Evolutionary conservation across 164 flowering plant genomes (phyloP).

Genomic region (Chloranthus sessilifolius): DNA sequence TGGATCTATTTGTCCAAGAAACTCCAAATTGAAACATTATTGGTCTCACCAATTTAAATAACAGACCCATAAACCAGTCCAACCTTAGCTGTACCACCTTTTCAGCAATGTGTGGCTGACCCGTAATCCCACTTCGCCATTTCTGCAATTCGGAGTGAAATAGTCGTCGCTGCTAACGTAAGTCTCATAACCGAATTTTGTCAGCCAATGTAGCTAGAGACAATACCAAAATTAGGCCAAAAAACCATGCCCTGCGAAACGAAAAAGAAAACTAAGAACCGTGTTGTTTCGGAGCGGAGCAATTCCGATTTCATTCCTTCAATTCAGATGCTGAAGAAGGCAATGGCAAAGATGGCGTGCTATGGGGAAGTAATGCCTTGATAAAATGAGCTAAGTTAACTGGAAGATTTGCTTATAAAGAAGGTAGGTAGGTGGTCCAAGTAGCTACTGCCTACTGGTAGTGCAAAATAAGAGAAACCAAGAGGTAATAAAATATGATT

Average conservation of each 20-base stretch:
- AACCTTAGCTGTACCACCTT: slow-evolving; percentile 17
- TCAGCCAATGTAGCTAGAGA: slow-evolving; percentile 10
- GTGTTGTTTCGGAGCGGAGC: neutral
- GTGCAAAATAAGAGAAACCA: slow-evolving; percentile 4
- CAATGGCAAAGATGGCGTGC: slow-evolving; percentile 9
- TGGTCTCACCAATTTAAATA: slow-evolving; percentile 1
- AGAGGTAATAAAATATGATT: slow-evolving; percentile 12
- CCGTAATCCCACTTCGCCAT: slow-evolving; percentile 13
- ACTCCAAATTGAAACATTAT: neutral
- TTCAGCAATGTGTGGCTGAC: slow-evolving; percentile 10
- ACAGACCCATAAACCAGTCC: slow-evolving; percentile 14
- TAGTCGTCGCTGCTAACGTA: slow-evolving; percentile 31
- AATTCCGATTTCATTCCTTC: neutral
- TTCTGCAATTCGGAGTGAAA: slow-evolving; percentile 21
- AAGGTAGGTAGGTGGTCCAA: slow-evolving; percentile 11
- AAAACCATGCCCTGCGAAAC: neutral
- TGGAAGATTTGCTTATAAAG: slow-evolving; percentile 20
- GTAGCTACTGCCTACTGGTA: slow-evolving; percentile 10
- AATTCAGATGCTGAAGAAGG: neutral
- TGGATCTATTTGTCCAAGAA: too few species aligned
- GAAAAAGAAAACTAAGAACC: neutral
- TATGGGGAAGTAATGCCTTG: neutral
- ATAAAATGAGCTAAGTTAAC: neutral
- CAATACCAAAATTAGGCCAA: slow-evolving; percentile 8
- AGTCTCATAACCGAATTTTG: slow-evolving; percentile 24